Percentiles rank a stretch among this genome's conserved stretches.
Conservation (phyloP, 495 filamentous ascomycete genomes). For the Penicillium ucsense region DNA sequence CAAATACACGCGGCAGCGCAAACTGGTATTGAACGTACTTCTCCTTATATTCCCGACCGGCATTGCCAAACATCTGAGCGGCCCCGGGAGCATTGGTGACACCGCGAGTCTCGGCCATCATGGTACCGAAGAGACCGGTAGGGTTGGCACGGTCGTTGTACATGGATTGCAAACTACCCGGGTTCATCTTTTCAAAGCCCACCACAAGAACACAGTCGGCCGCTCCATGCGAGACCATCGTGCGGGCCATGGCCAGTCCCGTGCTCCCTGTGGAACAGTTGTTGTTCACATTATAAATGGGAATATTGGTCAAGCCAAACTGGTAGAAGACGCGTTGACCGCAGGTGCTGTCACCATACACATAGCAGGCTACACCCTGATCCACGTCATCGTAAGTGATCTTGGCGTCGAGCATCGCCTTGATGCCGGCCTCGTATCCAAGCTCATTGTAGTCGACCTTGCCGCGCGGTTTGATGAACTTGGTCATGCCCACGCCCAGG, state of each 20-base stretch:
- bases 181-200: constrained; percentile 97
- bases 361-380: constrained; percentile 93
- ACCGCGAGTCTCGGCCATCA: constrained; percentile 78
- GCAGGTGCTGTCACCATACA: constrained; percentile 90
- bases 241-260: constrained; percentile 74
- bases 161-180: constrained; percentile 69
- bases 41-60: constrained; percentile 90
- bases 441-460: constrained; percentile 62
- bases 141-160: constrained; percentile 77
- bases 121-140: constrained; percentile 54
- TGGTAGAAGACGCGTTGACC: constrained; percentile 98
- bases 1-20: background rate
- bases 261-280: constrained; percentile 93
- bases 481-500: constrained; percentile 95
- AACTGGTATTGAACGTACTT: constrained; percentile 43
- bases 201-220: constrained; percentile 84
- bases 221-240: constrained; percentile 66
- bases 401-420: constrained; percentile 89
- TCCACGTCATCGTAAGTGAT: constrained; percentile 97
- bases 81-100: constrained; percentile 71
- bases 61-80: constrained; percentile 94
- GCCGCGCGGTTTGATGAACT: constrained; percentile 95
- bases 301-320: constrained; percentile 93
- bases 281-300: constrained; percentile 97
- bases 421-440: constrained; percentile 90